Evolutionary conservation across 1,139 yeast species (phyloP).

Genomic region (Meyerozyma athensensis): DNA sequence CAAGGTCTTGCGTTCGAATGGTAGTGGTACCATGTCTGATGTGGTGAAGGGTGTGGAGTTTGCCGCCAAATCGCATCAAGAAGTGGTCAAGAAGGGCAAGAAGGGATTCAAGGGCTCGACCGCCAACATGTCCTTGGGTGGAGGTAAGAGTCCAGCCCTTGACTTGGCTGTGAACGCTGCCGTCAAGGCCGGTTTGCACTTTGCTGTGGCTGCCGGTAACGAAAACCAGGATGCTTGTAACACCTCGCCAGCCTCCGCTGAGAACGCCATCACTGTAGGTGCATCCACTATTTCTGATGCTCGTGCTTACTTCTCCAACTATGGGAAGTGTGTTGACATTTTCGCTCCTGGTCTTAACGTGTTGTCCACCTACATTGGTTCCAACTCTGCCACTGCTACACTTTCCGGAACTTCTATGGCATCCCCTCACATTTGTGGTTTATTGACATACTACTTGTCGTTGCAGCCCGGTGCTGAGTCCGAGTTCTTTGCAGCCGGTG

Average conservation of each 20-base stretch:
- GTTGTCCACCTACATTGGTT: conserved; percentile 82
- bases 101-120: conserved; percentile 80
- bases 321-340: conserved; percentile 79
- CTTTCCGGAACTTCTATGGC: conserved; percentile 99
- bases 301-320: conserved; percentile 78
- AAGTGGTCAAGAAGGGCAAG: conserved; percentile 50
- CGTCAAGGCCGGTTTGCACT: conserved; percentile 71
- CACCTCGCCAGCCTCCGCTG: conserved; percentile 78
- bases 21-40: conserved; percentile 78
- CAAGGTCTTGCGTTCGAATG: conserved; percentile 70
- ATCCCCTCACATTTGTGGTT: conserved; percentile 93
- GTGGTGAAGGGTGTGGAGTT: conserved; percentile 77
- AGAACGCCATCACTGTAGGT: conserved; percentile 74
- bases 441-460: conserved; percentile 82
- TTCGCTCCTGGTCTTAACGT: conserved; percentile 84
- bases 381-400: conserved; percentile 78
- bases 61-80: conserved; percentile 62
- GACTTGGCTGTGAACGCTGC: conserved; percentile 84
- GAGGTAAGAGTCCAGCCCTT: conserved; percentile 77
- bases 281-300: conserved; percentile 73
- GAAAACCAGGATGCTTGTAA: conserved; percentile 82
- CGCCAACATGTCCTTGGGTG: conserved; percentile 89
- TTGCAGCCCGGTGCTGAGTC: conserved; percentile 85
- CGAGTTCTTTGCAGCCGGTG: conserved; percentile 53
- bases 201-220: conserved; percentile 89